These are phyloP conservation scores for Xylaria sp. DNA, from an alignment of 2,329 filamentous ascomycete species.

Conservation along the genomic window DNA sequence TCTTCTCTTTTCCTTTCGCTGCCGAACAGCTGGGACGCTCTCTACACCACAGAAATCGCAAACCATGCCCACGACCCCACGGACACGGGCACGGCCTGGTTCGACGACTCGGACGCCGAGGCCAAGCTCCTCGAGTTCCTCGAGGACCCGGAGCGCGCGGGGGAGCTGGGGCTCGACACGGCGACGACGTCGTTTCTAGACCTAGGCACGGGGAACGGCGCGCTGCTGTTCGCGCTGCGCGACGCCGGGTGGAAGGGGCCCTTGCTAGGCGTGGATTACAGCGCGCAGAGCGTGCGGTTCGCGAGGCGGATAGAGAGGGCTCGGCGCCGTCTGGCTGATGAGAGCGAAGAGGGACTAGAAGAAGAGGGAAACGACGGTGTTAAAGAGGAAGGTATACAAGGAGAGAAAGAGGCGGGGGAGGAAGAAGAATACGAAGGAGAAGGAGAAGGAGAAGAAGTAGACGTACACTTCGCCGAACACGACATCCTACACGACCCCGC, in stretches of 20 bases:
- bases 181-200: conserved; percentile 72
- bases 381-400: background rate
- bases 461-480: conserved; percentile 61
- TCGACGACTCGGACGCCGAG: conserved; percentile 90
- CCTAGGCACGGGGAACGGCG: conserved; percentile 92
- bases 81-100: conserved; percentile 93
- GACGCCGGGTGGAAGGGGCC: conserved; percentile 67
- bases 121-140: conserved; percentile 76
- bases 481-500: conserved; percentile 61
- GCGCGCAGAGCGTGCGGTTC: conserved; percentile 72
- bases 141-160: conserved; percentile 40
- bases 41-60: conserved; percentile 72
- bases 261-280: conserved; percentile 91
- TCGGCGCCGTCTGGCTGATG: conserved; percentile 21
- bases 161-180: conserved; percentile 17
- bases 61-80: conserved; percentile 75
- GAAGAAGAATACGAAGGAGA: conserved; percentile 25
- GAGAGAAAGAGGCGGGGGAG: conserved; percentile 11
- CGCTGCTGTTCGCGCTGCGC: conserved; percentile 81
- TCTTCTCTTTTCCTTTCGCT: background rate
- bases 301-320: conserved; percentile 66
- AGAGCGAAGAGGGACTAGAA: conserved; percentile 31
- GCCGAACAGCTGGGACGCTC: conserved; percentile 70
- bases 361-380: background rate
- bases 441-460: conserved; percentile 3